phyloP scores from a whole-genome alignment of 2,329 filamentous ascomycete genomes.

The Penicillium verrucosum region DNA sequence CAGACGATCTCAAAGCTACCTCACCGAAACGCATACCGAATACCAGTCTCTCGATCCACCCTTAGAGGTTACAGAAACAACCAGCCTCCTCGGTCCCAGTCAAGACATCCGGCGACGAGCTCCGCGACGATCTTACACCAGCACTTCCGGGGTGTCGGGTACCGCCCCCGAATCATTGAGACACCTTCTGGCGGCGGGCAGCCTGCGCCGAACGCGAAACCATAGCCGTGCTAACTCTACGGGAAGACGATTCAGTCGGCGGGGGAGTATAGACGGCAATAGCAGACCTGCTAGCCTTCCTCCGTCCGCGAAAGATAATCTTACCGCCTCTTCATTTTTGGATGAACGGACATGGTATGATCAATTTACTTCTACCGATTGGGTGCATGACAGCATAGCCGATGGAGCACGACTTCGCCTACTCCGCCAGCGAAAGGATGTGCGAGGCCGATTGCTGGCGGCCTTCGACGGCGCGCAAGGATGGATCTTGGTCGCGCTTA shows the following conservation, averaged over 20 bases:
- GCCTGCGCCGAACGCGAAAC: constrained; percentile 41
- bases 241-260: constrained; percentile 46
- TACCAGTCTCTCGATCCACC: constrained; percentile 33
- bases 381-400: constrained; percentile 96
- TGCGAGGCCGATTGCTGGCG: constrained; percentile 72
- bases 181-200: constrained; percentile 35
- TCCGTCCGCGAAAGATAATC: constrained; percentile 47
- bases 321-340: constrained; percentile 62
- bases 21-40: constrained; percentile 31
- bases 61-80: constrained; percentile 34
- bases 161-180: constrained; percentile 36
- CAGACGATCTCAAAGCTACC: constrained; percentile 30
- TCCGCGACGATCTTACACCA: constrained; percentile 38
- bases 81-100: constrained; percentile 32
- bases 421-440: constrained; percentile 74
- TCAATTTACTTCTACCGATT: constrained; percentile 95
- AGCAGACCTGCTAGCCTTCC: constrained; percentile 29
- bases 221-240: constrained; percentile 52
- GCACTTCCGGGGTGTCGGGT: constrained; percentile 33
- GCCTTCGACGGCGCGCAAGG: constrained; percentile 86
- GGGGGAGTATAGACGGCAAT: constrained; percentile 57
- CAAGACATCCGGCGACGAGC: constrained; percentile 16
- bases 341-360: constrained; percentile 98
- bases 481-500: constrained; percentile 88
- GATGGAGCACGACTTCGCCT: constrained; percentile 87